Evolutionary conservation across 164 flowering plant genomes (phyloP), one percentile per base, ranked within the genome.

Genomic region (Magnolia sinica): DNA sequence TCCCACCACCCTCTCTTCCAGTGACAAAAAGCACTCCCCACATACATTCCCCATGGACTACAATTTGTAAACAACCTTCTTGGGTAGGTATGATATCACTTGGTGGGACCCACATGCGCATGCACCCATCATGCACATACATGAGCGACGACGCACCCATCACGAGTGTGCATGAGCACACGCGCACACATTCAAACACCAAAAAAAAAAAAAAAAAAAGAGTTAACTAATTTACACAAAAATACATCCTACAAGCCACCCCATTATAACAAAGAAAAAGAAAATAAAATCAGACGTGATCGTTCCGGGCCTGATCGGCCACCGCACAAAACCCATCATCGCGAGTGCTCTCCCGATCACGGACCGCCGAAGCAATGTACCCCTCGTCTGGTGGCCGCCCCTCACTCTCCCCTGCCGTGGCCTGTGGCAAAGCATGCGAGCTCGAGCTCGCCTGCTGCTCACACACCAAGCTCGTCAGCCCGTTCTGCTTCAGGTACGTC

Each of bases 401-500:
- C 51, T 88, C 92, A 31, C 81, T 85, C 79, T 87, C 88, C 58
- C 59, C 83, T 7, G 79, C 83, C 4, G 79, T 66, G 18, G 80
- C 77, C 72, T 83, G 88, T 2, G 84, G 80, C 19, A 79, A 78
- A 14, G 67, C 82, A 52, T 83, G 84, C 13, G 87, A 84, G 61
- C 86, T 81, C 19, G 89, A 82, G 73, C 82, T 84, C 29, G 84
- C 81, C 74, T 83, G 91, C 24, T 86, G 88, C 76, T 89, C 91
- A 70, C 85, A 68, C 23, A 78, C 75, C 85, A 94, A 88, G 83
- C 95, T 91, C 3, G 88, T 73, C 50, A 92, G 87, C 71, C 92
- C 96, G 76, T 88, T 90, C 79, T 90, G 91, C 82, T 89, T 92
- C 77, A 94, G 72, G 78, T 94, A 92, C 2, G 83, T 83, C 66